Evolutionary conservation across 2,329 filamentous ascomycete species (phyloP).

Genomic region (Furcasterigmium furcatum): DNA sequence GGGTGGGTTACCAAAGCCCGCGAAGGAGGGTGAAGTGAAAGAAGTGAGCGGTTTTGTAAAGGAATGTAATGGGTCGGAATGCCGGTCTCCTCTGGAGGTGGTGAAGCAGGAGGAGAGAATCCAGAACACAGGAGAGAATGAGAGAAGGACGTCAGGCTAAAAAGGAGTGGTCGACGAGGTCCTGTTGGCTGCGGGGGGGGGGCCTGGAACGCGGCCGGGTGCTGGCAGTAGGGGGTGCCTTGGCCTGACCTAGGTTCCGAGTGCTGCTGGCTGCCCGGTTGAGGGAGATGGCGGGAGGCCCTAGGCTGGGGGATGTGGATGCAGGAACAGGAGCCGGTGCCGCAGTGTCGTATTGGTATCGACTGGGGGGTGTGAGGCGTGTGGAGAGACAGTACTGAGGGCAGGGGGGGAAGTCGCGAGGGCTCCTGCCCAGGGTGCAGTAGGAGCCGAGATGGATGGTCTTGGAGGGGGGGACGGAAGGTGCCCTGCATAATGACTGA

Average conservation of each 20-base stretch:
- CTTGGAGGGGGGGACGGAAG: too few species aligned
- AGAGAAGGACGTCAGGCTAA: slow-evolving; percentile 7
- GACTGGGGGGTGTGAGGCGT: not conserved
- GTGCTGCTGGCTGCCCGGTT: too few species aligned
- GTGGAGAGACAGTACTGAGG: not conserved
- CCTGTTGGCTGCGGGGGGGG: not conserved
- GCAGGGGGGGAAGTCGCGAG: not conserved
- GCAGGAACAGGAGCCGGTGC: not conserved
- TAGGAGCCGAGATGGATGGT: too few species aligned
- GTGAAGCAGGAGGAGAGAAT: slow-evolving; percentile 5
- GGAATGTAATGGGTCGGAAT: slow-evolving; percentile 5
- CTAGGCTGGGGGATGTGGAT: not conserved
- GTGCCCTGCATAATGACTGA: too few species aligned
- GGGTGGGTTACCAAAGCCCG: slow-evolving; percentile 2
- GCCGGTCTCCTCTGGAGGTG: slow-evolving; percentile 4
- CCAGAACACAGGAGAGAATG: slow-evolving; percentile 4
- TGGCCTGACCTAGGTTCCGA: too few species aligned
- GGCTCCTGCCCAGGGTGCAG: not conserved
- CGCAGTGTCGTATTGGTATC: not conserved
- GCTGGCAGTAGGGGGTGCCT: not conserved
- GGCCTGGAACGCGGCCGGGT: not conserved
- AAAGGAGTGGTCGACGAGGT: slow-evolving; percentile 1
- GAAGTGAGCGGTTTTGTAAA: slow-evolving; percentile 3
- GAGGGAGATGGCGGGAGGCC: not conserved
- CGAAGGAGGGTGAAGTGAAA: slow-evolving; percentile 8